Base-by-base conservation (phyloP, 1,284 basidiomycete genomes). In the Marasmius oreades region DNA sequence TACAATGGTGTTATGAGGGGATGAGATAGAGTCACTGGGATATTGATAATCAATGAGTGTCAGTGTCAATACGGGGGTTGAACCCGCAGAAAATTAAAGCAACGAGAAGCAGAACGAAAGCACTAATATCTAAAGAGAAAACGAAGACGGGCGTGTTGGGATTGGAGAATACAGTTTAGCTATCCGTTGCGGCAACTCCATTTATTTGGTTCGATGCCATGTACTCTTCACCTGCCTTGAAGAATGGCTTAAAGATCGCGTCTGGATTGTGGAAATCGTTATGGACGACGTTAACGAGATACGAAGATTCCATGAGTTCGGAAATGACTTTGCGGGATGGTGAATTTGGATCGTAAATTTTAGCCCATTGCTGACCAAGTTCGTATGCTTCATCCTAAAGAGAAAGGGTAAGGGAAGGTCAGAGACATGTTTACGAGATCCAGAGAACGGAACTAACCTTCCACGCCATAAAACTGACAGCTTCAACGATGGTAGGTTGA, bases 401-500 rank as follows among this genome's bases (percentile, higher is more conserved):
- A 24, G 5, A 5, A 57, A 45, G 43, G n/a, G 42, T 53, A 45
- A 50, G 62, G 10, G 55, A 55, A 26, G 22, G 47, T 24, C 11
- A 42, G 36, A 23, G 47, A 28, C 23, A 22, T 44, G 26, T 24
- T 18, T 23, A 28, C 1, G 6, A 45, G 28, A 6, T 33, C 14
- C 4, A 55, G 23, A 16, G 8, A 57, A 0, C 43, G 18, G n/a
- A n/a, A 62, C 80, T 26, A 55, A 89, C 92, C 84, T 96, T 97
- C 94, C 94, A 97, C 8, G 94, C 94, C 82, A 95, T 90, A 81
- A 98, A 98, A 67, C 93, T 96, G 61, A 94, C 87, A 28, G 92
- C 90, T 70, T 99, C 97, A 33, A 99, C 97, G 62, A 99, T 96
- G 20, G 97, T 99, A 26, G 96, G 95, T 70, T 99, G 97, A 51